A percentile compares a stretch with the other conserved stretches of the same genome.
These are phyloP conservation scores for Phytopythium ostracodes DNA, from an alignment of 352 stramenopile species.

Conservation along the genomic window DNA sequence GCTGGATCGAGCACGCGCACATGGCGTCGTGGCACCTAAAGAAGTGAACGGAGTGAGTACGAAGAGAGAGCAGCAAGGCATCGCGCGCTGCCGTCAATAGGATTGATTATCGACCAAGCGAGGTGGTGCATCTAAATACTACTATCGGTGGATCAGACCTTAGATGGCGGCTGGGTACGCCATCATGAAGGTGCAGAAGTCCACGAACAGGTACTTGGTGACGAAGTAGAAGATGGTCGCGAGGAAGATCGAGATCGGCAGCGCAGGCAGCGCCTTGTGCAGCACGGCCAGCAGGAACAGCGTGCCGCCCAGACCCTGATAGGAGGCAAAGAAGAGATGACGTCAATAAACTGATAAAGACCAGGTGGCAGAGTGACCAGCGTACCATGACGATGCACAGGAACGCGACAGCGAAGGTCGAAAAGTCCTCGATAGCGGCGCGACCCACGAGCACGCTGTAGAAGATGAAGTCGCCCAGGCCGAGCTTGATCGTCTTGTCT, in stretches of 20 bases:
- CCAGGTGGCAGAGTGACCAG: slow-evolving; percentile 3
- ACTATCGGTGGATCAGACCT: background rate
- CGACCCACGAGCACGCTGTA: slow-evolving; percentile 97
- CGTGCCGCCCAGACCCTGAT: slow-evolving; percentile 89
- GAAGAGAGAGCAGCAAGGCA: too few relatives aligned
- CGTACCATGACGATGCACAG: slow-evolving; percentile 91
- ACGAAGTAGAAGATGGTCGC: slow-evolving; percentile 82
- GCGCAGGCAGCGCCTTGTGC: slow-evolving; percentile 91
- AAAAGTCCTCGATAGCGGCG: slow-evolving; percentile 95
- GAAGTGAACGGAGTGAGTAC: too few relatives aligned
- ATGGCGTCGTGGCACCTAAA: slow-evolving; percentile 1
- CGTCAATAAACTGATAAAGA: background rate
- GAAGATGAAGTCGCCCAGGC: slow-evolving; percentile 98
- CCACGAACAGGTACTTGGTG: slow-evolving; percentile 78
- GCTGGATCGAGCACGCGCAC: slow-evolving; percentile 1
- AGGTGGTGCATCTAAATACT: slow-evolving; percentile 7
- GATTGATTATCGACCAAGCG: background rate
- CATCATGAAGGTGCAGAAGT: slow-evolving; percentile 84
- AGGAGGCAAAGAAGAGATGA: background rate
- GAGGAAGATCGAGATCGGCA: slow-evolving; percentile 94
- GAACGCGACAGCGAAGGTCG: slow-evolving; percentile 92
- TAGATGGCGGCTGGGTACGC: slow-evolving; percentile 46
- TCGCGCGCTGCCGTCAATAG: background rate
- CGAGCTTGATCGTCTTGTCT: slow-evolving; percentile 91
- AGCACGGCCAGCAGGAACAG: slow-evolving; percentile 94